Evolutionary conservation across 2,329 filamentous ascomycete genomes (phyloP).

Genomic region (Dactylellina parvicollis): DNA sequence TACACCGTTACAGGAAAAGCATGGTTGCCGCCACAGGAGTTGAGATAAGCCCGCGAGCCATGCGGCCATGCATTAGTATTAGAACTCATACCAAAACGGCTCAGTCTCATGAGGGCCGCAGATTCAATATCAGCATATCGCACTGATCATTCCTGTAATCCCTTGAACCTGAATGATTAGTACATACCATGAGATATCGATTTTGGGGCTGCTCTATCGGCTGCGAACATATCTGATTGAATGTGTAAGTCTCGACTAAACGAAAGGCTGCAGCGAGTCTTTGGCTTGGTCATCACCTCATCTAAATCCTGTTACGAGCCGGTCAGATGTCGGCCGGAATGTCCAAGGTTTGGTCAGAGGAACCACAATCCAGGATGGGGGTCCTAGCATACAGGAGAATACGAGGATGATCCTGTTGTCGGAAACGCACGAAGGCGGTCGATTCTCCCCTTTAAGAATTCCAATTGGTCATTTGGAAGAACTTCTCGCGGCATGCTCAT

Average conservation of each 20-base stretch:
- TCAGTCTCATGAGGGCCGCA: too few relatives aligned
- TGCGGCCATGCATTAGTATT: too few relatives aligned
- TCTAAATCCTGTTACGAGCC: not conserved
- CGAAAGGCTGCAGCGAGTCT: constrained; percentile 12
- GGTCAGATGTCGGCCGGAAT: not conserved
- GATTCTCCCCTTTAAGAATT: not conserved
- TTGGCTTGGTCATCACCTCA: constrained; percentile 4
- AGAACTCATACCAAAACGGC: too few relatives aligned
- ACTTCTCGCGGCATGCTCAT: too few relatives aligned
- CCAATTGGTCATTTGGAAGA: not conserved
- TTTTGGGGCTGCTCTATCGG: too few relatives aligned
- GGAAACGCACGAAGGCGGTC: not conserved
- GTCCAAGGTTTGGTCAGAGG: constrained; percentile 1
- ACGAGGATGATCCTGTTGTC: not conserved
- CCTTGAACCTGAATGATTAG: too few relatives aligned
- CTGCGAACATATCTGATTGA: not conserved
- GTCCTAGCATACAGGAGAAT: not conserved
- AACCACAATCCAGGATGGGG: constrained; percentile 5
- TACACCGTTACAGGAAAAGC: too few relatives aligned
- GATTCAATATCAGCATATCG: too few relatives aligned
- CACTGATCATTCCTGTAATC: too few relatives aligned
- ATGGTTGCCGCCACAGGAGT: too few relatives aligned
- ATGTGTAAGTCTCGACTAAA: constrained; percentile 1
- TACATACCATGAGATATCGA: too few relatives aligned
- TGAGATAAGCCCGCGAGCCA: too few relatives aligned